A percentile compares a stretch with the other conserved stretches of the same genome.
These are phyloP conservation scores for Bruguiera sexangula DNA, from an alignment of 345 rosid species.

Conservation along the genomic window DNA sequence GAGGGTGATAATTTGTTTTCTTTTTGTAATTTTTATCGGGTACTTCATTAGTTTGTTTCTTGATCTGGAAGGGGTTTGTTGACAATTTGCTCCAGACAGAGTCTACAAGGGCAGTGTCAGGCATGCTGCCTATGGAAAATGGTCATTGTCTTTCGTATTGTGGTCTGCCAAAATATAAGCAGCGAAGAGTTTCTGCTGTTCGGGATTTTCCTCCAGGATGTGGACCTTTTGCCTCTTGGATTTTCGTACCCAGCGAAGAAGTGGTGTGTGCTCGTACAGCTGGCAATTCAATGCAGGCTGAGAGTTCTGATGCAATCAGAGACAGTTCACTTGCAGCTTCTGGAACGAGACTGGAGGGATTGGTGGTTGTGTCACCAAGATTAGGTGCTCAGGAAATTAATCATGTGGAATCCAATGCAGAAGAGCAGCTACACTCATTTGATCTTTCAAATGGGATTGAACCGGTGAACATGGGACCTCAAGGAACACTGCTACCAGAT, in stretches of 20 bases:
- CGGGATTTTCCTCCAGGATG: slow-evolving; percentile 54
- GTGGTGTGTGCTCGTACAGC: background rate
- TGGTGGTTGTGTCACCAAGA: background rate
- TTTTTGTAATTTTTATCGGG: background rate
- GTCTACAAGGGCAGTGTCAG: slow-evolving; percentile 26
- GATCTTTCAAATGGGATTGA: background rate
- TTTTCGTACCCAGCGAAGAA: slow-evolving; percentile 9
- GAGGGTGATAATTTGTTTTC: background rate
- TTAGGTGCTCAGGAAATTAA: slow-evolving; percentile 5
- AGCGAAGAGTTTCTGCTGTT: slow-evolving; percentile 37
- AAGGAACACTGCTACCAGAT: slow-evolving; percentile 6
- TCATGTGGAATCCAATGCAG: slow-evolving; percentile 11
- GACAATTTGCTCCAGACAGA: slow-evolving; percentile 31
- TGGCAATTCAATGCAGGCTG: slow-evolving; percentile 2
- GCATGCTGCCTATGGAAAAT: slow-evolving; percentile 14
- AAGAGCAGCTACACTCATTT: slow-evolving; percentile 6
- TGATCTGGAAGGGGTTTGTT: slow-evolving; percentile 38
- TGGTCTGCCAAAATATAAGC: slow-evolving; percentile 38
- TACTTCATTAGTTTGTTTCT: slow-evolving; percentile 5
- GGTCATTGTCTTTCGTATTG: slow-evolving; percentile 22
- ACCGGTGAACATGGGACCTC: slow-evolving; percentile 3
- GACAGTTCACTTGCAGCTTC: slow-evolving; percentile 3
- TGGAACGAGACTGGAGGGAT: slow-evolving; percentile 12
- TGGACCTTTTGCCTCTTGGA: slow-evolving; percentile 26
- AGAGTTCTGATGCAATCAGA: background rate